Conservation (phyloP, 2,329 filamentous ascomycete genomes). For the Verticillium nonalfalfae region DNA sequence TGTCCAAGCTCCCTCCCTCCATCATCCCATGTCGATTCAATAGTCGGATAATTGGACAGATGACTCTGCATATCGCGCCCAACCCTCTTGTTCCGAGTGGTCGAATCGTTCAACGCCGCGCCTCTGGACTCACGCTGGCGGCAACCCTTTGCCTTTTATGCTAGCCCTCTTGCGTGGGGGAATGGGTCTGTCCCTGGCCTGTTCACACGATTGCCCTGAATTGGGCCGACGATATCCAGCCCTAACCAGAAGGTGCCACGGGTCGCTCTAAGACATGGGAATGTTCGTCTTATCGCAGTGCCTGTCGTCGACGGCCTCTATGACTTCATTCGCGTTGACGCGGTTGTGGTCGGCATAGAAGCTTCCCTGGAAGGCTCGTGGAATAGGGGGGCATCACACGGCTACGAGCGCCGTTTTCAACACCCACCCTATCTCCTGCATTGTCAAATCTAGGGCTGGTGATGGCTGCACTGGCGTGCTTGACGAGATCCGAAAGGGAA, state of each 20-base stretch:
- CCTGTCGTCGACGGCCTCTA: neutral
- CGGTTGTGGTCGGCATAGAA: neutral
- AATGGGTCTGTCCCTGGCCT: neutral
- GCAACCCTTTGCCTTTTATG: neutral
- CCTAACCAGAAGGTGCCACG: neutral
- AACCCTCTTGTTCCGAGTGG: slow-evolving; percentile 1
- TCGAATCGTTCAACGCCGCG: neutral
- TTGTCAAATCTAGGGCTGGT: neutral
- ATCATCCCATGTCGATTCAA: neutral
- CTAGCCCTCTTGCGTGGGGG: neutral
- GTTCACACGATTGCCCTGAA: neutral
- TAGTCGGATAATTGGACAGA: neutral
- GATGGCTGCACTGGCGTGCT: neutral
- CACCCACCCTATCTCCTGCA: neutral
- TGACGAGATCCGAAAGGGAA: neutral
- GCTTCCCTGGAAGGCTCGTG: neutral
- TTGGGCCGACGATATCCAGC: neutral
- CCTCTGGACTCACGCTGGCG: neutral
- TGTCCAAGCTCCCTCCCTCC: neutral
- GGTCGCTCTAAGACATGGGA: neutral
- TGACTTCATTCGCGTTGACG: neutral
- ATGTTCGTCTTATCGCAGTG: neutral
- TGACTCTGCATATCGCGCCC: neutral
- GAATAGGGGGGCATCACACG: neutral
- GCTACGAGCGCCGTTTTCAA: neutral